Evolutionary conservation across 352 stramenopile genomes (phyloP).

Genomic region (Phytophthora constricta): DNA sequence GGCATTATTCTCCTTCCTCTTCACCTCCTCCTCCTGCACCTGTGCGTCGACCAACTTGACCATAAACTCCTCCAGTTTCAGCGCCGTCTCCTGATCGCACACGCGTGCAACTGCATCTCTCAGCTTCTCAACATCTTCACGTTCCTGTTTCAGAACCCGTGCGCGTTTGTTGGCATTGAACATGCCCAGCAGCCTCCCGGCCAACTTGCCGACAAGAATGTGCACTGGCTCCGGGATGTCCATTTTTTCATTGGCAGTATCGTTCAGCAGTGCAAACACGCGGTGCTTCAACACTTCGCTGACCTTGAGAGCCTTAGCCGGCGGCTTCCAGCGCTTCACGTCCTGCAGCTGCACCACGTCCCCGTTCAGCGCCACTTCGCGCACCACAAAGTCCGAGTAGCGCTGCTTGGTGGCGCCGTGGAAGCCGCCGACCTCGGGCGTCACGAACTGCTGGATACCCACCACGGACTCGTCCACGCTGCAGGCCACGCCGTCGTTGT

Average conservation of each 20-base stretch:
- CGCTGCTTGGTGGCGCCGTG: constrained; percentile 89
- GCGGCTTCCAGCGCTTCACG: constrained; percentile 54
- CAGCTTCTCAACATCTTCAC: constrained; percentile 52
- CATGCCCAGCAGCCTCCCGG: constrained; percentile 58
- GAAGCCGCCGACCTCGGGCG: constrained; percentile 74
- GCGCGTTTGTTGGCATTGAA: constrained; percentile 73
- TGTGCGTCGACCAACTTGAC: constrained; percentile 45
- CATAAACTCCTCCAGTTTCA: constrained; percentile 53
- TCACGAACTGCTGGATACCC: constrained; percentile 75
- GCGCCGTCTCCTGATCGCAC: constrained; percentile 52
- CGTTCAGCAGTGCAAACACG: constrained; percentile 67
- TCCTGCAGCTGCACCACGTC: constrained; percentile 69
- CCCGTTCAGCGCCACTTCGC: constrained; percentile 73
- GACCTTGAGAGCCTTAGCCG: constrained; percentile 62
- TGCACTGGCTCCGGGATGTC: constrained; percentile 46
- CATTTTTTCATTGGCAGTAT: constrained; percentile 42
- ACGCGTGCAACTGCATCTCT: constrained; percentile 47
- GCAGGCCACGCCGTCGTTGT: constrained; percentile 78
- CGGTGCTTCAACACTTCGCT: constrained; percentile 84
- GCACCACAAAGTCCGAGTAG: constrained; percentile 93
- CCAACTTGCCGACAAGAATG: constrained; percentile 65
- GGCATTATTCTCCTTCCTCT: constrained; percentile 24
- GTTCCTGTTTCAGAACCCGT: constrained; percentile 39
- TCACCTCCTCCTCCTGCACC: constrained; percentile 33
- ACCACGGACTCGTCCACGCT: constrained; percentile 81